phyloP scores from a whole-genome alignment of 2,329 filamentous ascomycete species.

The Aspergillus fumigatiaffinis region DNA sequence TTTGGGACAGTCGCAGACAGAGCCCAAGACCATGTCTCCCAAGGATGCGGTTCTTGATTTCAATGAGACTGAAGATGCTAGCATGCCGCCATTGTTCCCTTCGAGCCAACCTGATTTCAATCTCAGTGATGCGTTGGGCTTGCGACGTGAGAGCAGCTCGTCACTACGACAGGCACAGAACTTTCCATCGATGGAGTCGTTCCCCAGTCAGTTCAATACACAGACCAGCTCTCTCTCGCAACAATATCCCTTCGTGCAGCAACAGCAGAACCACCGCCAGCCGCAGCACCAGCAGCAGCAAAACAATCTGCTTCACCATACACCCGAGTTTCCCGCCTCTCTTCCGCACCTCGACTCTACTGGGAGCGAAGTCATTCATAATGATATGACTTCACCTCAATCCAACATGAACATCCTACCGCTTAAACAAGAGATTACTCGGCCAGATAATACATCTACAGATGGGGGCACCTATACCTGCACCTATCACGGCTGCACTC shows the following conservation, averaged over 20 bases:
- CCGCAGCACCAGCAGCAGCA: slow-evolving; percentile 22
- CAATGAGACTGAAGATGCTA: slow-evolving; percentile 64
- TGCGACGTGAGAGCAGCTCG: slow-evolving; percentile 34
- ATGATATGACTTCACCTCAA: slow-evolving; percentile 34
- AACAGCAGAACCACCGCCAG: slow-evolving; percentile 19
- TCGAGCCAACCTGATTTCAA: slow-evolving; percentile 53
- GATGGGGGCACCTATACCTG: slow-evolving; percentile 92
- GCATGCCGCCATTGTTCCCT: slow-evolving; percentile 68
- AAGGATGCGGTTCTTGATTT: slow-evolving; percentile 89
- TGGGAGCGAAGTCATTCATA: slow-evolving; percentile 46
- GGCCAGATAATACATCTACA: slow-evolving; percentile 63
- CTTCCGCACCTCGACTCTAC: slow-evolving; percentile 61
- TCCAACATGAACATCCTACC: slow-evolving; percentile 34
- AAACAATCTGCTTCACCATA: slow-evolving; percentile 39
- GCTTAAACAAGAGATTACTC: slow-evolving; percentile 33
- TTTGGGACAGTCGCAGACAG: slow-evolving; percentile 28
- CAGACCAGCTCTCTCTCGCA: slow-evolving; percentile 45
- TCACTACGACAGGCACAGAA: slow-evolving; percentile 33
- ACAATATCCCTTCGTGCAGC: slow-evolving; percentile 46
- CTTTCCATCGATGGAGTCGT: slow-evolving; percentile 41
- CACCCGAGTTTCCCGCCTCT: slow-evolving; percentile 56
- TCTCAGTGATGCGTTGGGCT: slow-evolving; percentile 35
- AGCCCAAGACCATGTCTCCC: slow-evolving; percentile 86
- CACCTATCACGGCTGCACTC: slow-evolving; percentile 85
- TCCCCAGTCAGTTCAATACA: slow-evolving; percentile 38